Evolutionary conservation across 176 grass and related monocot species (phyloP).

Genomic region (Cenchrus purpureus): DNA sequence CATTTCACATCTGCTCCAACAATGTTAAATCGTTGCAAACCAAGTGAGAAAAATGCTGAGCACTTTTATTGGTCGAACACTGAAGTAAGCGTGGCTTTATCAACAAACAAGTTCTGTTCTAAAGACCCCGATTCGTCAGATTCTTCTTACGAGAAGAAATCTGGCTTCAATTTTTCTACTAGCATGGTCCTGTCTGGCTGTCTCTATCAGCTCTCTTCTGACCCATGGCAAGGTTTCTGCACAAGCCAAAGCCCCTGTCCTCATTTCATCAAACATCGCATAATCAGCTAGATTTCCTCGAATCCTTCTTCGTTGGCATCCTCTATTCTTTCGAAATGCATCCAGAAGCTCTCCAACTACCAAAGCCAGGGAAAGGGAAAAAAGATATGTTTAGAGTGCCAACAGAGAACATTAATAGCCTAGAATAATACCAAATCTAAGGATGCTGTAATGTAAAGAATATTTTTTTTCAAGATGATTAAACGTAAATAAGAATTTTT

Average conservation of each 20-base stretch:
- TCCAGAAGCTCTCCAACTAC: slow-evolving; percentile 70
- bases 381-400: neutral
- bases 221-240: neutral
- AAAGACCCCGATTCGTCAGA: neutral
- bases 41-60: too few relatives aligned
- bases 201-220: neutral
- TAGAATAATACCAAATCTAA: slow-evolving; percentile 9
- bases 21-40: too few relatives aligned
- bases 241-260: neutral
- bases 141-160: neutral
- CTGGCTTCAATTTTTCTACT: neutral
- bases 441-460: neutral
- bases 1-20: too few relatives aligned
- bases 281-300: slow-evolving; percentile 56
- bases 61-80: too few relatives aligned
- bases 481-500: neutral
- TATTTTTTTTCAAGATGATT: neutral
- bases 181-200: neutral
- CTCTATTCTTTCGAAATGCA: slow-evolving; percentile 65
- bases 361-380: slow-evolving; percentile 14
- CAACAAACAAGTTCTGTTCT: neutral
- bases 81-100: neutral
- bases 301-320: slow-evolving; percentile 74
- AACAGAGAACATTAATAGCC: neutral
- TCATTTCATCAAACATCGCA: neutral